Percentiles rank a stretch among this genome's conserved stretches.
These are phyloP conservation scores for Podospora tetraspora DNA, from an alignment of 495 filamentous ascomycete species.

Conservation along the genomic window DNA sequence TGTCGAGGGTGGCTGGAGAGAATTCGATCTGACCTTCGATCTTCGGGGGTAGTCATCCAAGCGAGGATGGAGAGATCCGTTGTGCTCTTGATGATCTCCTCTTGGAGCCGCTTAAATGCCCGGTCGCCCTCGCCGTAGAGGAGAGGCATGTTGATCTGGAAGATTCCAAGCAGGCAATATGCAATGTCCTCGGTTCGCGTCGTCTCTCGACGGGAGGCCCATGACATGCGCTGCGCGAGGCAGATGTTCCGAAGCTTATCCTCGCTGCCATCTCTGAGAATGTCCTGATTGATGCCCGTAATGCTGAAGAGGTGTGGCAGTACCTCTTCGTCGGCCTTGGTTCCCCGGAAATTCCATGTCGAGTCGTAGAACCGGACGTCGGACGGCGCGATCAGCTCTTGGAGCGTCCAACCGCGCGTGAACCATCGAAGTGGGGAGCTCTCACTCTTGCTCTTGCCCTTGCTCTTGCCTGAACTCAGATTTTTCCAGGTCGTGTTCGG, in stretches of 20 bases:
- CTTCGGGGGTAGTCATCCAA: not conserved
- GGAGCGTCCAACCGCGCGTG: not conserved
- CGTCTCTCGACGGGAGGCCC: not conserved
- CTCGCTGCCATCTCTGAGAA: not conserved
- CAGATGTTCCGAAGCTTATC: not conserved
- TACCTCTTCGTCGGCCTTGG: not conserved
- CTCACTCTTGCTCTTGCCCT: too few relatives aligned
- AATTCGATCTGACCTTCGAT: not conserved
- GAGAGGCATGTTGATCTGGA: slow-evolving; percentile 3
- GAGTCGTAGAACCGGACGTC: not conserved
- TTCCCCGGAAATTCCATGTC: not conserved
- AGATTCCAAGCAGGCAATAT: not conserved
- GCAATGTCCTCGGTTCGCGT: not conserved
- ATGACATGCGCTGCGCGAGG: not conserved
- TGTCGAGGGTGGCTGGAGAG: not conserved
- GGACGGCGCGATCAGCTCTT: not conserved
- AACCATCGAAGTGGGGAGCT: not conserved
- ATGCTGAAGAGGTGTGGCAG: not conserved
- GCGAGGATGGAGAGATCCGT: slow-evolving; percentile 1
- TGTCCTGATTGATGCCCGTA: not conserved
- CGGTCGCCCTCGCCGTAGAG: not conserved
- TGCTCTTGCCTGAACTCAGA: not conserved
- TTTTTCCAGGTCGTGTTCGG: not conserved
- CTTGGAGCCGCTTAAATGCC: not conserved
- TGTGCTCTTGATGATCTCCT: not conserved